phyloP scores from a whole-genome alignment of 371 early-diverging fungal species.

The Fennellomyces sp. region DNA sequence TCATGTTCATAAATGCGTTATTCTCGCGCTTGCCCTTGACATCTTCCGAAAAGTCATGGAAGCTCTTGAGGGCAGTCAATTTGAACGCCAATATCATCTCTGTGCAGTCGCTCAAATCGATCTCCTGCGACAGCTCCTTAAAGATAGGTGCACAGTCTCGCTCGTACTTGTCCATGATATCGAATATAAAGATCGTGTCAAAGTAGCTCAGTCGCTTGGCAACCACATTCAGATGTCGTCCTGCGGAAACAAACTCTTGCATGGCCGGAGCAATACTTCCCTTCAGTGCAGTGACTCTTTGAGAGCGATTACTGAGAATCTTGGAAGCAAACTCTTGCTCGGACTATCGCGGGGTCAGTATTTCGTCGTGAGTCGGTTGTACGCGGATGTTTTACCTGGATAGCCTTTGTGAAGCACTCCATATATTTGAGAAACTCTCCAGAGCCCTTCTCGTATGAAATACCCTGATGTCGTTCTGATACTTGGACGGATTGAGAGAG shows the following conservation, averaged over 20 bases:
- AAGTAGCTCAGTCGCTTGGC: constrained; percentile 65
- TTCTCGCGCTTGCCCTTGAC: constrained; percentile 48
- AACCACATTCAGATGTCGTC: constrained; percentile 64
- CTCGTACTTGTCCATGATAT: constrained; percentile 70
- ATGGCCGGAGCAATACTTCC: constrained; percentile 61
- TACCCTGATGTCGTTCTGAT: constrained; percentile 55
- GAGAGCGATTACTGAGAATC: constrained; percentile 63
- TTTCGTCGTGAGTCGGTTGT: no score
- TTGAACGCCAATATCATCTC: constrained; percentile 64
- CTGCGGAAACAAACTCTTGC: constrained; percentile 64
- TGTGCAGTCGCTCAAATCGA: constrained; percentile 38
- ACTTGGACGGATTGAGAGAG: constrained; percentile 52
- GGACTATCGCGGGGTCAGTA: no score
- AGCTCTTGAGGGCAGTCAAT: constrained; percentile 59
- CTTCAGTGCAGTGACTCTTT: constrained; percentile 57
- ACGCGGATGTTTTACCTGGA: constrained; percentile 64
- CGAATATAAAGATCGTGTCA: constrained; percentile 81
- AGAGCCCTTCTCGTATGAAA: constrained; percentile 71
- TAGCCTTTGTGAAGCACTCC: constrained; percentile 58
- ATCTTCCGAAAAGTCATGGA: constrained; percentile 79
- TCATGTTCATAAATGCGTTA: constrained; percentile 50
- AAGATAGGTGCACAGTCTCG: constrained; percentile 24
- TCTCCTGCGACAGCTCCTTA: constrained; percentile 21
- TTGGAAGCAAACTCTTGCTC: constrained; percentile 68
- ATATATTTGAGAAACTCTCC: constrained; percentile 67